Conservation (phyloP, 2,329 filamentous ascomycete genomes). For the Colletotrichum aenigma region DNA sequence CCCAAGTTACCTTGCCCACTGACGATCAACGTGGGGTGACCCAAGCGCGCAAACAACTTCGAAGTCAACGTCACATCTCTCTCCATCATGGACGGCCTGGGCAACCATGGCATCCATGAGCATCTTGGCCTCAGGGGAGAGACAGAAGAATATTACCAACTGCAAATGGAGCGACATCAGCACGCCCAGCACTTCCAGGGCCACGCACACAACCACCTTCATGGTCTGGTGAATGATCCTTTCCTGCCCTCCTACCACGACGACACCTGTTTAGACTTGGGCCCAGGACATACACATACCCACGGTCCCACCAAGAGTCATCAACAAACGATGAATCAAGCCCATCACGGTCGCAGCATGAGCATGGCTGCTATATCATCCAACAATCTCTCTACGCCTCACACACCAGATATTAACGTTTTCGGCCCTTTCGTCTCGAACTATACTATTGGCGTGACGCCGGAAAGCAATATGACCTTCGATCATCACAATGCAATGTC, state of each 20-base stretch:
- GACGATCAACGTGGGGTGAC: not conserved
- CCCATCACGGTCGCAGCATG: constrained; percentile 8
- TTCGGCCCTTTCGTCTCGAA: not conserved
- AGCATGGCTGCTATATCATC: not conserved
- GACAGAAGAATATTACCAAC: not conserved
- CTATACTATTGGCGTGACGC: not conserved
- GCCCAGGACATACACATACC: constrained; percentile 3
- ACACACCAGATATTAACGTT: not conserved
- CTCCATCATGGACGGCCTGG: constrained; percentile 24
- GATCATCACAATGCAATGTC: not conserved
- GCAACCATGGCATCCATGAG: not conserved
- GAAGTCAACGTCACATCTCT: not conserved
- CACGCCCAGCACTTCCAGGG: not conserved
- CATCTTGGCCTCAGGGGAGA: not conserved
- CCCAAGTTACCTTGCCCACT: not conserved
- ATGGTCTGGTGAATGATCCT: not conserved
- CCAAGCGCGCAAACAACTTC: not conserved
- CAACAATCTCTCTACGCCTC: not conserved
- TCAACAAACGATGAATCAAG: not conserved
- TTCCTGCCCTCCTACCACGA: constrained; percentile 24
- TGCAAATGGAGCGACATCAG: not conserved
- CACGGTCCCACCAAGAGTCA: not conserved
- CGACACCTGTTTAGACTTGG: constrained; percentile 34
- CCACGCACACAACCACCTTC: not conserved
- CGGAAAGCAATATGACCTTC: not conserved